A percentile compares a stretch with the other conserved stretches of the same genome.
Evolutionary conservation across 2,329 filamentous ascomycete genomes (phyloP).

Genomic region (Colletotrichum endophyticum): DNA sequence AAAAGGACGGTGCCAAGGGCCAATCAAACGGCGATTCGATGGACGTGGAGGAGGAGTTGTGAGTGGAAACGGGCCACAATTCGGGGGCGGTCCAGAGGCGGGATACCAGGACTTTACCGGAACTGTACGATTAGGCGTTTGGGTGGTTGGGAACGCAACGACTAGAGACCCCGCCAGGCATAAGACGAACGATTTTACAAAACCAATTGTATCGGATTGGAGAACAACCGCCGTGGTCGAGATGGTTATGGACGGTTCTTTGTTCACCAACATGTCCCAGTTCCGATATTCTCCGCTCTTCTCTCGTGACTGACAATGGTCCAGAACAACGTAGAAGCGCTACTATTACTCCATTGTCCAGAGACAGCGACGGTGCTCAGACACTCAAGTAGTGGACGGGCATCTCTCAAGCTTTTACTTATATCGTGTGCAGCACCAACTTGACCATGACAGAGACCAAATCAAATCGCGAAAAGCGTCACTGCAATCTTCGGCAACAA

Average conservation of each 20-base stretch:
- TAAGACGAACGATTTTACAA: constrained; percentile 13
- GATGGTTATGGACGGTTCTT: neutral
- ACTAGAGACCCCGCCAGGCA: constrained; percentile 20
- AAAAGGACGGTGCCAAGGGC: constrained; percentile 63
- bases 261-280: neutral
- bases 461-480: neutral
- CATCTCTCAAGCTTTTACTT: neutral
- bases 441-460: neutral
- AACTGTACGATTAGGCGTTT: constrained; percentile 31
- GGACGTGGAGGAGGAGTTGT: constrained; percentile 70
- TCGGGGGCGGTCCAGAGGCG: constrained; percentile 17
- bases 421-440: neutral
- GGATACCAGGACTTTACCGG: constrained; percentile 21
- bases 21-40: constrained; percentile 64
- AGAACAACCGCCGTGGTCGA: neutral
- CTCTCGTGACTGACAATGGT: neutral
- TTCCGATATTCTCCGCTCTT: neutral
- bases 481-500: neutral
- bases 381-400: neutral
- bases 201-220: neutral
- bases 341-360: neutral
- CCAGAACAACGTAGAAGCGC: neutral
- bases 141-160: constrained; percentile 20
- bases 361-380: neutral
- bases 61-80: neutral